Evolutionary conservation across 257 asterid species (phyloP), one percentile per base, ranked within the genome.

Genomic region (Scutellaria minor): DNA sequence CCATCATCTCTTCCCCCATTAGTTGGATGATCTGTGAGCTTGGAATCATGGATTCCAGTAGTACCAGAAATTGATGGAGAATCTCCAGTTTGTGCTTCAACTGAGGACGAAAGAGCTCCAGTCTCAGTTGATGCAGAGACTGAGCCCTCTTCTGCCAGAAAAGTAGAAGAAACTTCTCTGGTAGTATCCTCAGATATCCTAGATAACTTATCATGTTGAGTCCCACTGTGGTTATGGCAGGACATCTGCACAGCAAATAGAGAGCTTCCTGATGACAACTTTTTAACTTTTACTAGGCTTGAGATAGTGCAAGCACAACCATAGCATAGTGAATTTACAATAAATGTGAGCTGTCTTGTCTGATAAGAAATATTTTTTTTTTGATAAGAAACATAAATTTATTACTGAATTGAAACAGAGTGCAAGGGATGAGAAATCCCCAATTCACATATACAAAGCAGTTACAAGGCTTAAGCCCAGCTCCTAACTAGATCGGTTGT

Each of bases 1-100:
- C 99, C 99, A 77, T 85, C 86, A 83, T 95, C 97, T 82, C 99
- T 84, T 82, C 83, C 90, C 77, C 82, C 92, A 42, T 83, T 82
- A 70, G 77, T 81, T 75, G 78, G 79, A 75, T 77, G 64, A 72
- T 84, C 83, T 57, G 68, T 64, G 51, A 68, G 64, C 70, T 72
- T 66, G 53, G 85, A 64, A 64, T 77, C 83, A 52, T 79, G 78
- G 70, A 74, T 77, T 71, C 74, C 85, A 54, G 78, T 76, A 67
- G 82, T 66, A 80, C 80, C 81, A 62, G 83, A 57, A 42, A 56
- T 40, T 68, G 89, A 73, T 64, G 80, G 74, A 75, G 89, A 75
- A 77, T 82, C 70, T 67, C 81, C 66, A 72, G 78, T 42, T 22
- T 86, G 77, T 55, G 79, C 84, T 70, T 81, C 88, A 13, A 52